Evolutionary conservation across 805 yeast genomes (phyloP), one percentile per base, ranked within the genome.

Genomic region (Pichia manshurica): DNA sequence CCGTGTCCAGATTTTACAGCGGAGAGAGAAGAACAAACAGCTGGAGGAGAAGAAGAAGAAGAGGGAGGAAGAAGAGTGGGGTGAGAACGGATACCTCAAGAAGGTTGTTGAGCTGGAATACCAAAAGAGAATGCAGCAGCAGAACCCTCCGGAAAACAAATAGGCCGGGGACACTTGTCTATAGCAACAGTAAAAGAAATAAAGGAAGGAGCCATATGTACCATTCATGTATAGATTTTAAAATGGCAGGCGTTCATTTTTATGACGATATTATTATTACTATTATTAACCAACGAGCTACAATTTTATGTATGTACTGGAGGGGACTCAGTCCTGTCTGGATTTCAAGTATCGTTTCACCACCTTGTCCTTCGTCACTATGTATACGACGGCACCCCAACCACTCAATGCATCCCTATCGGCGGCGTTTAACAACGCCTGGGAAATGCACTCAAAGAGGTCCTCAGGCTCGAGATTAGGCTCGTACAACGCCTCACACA

Each of bases 371-470:
- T 89, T 89, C 41, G 95, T 87, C 45, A 93, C 79, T 47, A 93
- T 72, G 68, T 91, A 91, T 21, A 93, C 98, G 16, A 87, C 85
- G 8, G 96, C 96, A 61, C 99, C 99, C 96, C 97, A 93, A 56
- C 99, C 99, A 28, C 95, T 83, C 49, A 93, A 74, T 5, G 97
- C 96, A 68, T 93, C 99, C 74, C 99, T 85, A 68, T 93, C 99
- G 33, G 86, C 95, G 17, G 96, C 98, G 64, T 86, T 88, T 72
- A 93, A 72, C 50, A 93, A 72, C 1, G 97, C 91, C 69, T 93
- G 99, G 57, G 95, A 82, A 56, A 89, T 85, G 36, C 98, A 91
- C 68, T 93, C 98, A 63, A 93, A 93, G 57, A 93, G 73, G 66
- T 93, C 96, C 56, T 93, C 98, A 5, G 98, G 89, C 65, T 81